Conservation (phyloP, 139 green algal species). For the Chlamydomonas sp. region DNA sequence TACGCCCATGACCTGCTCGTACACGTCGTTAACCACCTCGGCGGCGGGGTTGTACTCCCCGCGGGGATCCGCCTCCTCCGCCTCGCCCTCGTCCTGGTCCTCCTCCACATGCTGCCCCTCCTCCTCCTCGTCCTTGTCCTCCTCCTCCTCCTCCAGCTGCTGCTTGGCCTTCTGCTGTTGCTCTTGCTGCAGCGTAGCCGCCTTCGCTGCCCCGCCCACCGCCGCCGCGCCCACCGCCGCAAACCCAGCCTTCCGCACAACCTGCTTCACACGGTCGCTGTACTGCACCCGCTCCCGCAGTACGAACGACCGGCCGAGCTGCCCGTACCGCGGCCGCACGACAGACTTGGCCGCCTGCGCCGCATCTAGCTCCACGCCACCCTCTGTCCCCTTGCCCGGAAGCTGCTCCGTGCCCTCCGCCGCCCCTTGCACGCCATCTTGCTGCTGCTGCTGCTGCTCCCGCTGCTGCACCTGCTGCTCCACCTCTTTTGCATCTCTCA, state of each 20-base stretch:
- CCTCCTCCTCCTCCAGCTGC: background rate
- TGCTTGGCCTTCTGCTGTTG: background rate
- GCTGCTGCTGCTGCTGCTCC: background rate
- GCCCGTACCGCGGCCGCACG: background rate
- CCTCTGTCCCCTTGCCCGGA: background rate
- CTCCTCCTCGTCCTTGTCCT: background rate
- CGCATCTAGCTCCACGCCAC: background rate
- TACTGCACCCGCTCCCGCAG: slow-evolving; percentile 1
- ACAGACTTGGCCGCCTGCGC: background rate
- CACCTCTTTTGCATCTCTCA: background rate
- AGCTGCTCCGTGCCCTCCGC: background rate
- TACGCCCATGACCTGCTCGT: slow-evolving; percentile 28
- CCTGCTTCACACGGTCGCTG: slow-evolving; percentile 13
- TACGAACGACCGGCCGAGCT: background rate
- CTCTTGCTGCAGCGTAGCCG: background rate
- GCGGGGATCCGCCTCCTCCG: background rate
- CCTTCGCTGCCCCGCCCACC: background rate
- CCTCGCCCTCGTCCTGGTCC: background rate
- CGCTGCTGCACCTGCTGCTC: slow-evolving; percentile 1
- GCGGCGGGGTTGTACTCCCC: slow-evolving; percentile 37
- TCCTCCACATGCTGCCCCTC: background rate
- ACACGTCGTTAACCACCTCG: slow-evolving; percentile 26
- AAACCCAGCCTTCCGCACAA: background rate
- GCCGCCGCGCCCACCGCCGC: background rate
- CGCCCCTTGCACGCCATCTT: background rate